phyloP scores from a whole-genome alignment of 345 rosid genomes.

The Corchorus olitorius region DNA sequence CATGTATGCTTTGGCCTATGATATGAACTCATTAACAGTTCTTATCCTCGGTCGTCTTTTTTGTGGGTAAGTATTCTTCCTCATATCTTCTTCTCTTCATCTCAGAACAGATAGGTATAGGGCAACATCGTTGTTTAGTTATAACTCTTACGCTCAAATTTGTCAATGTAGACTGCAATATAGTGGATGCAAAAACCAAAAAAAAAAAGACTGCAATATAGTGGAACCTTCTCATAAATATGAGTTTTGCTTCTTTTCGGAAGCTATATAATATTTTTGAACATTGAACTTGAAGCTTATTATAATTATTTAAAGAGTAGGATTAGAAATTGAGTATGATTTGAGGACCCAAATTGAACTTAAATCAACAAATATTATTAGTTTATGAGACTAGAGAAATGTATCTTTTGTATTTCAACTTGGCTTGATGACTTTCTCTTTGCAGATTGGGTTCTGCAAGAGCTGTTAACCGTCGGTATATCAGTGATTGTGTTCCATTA shows the following conservation, averaged over 20 bases:
- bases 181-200: background rate
- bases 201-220: no score
- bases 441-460: slow-evolving; percentile 97
- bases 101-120: background rate
- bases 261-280: background rate
- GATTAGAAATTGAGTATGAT: background rate
- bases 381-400: background rate
- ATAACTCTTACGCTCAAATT: background rate
- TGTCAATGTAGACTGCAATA: background rate
- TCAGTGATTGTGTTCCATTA: slow-evolving; percentile 95
- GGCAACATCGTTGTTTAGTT: background rate
- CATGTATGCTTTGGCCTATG: slow-evolving; percentile 94
- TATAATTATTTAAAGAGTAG: background rate
- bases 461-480: slow-evolving; percentile 97
- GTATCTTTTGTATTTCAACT: background rate
- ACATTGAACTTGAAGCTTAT: background rate
- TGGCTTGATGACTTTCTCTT: slow-evolving; percentile 18
- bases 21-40: slow-evolving; percentile 66
- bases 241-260: background rate
- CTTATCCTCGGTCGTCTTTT: slow-evolving; percentile 87
- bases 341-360: background rate
- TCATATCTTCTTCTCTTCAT: background rate
- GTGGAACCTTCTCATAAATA: background rate
- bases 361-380: background rate
- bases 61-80: slow-evolving; percentile 78